Evolutionary conservation across 495 filamentous ascomycete species (phyloP).

Genomic region (Viridothelium virens): DNA sequence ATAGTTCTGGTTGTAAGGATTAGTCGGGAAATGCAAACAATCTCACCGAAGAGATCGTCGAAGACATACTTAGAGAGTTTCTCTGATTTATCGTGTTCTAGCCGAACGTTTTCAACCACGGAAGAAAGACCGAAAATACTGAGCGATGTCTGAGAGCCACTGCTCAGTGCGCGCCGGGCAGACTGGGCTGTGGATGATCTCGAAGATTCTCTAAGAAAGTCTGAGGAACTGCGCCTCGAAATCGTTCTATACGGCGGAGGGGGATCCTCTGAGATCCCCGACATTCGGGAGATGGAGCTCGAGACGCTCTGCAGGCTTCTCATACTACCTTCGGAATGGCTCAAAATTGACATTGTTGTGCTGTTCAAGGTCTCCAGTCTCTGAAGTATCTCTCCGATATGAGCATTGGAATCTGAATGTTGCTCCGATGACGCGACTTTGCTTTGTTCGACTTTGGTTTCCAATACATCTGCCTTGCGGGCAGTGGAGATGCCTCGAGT

Average conservation of each 20-base stretch:
- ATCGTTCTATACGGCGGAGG: not conserved
- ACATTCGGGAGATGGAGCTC: not conserved
- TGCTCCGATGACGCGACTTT: not conserved
- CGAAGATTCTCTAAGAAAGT: not conserved
- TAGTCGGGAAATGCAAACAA: not conserved
- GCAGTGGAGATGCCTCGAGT: not conserved
- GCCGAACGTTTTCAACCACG: not conserved
- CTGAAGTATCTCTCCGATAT: not conserved
- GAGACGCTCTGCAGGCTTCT: slow-evolving; percentile 1
- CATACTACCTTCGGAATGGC: not conserved
- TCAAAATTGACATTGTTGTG: not conserved
- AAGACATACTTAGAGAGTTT: not conserved
- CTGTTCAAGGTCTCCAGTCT: not conserved
- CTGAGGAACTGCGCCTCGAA: not conserved
- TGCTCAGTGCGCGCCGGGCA: not conserved
- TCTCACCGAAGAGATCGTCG: not conserved
- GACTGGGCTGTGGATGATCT: not conserved
- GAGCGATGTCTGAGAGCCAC: not conserved
- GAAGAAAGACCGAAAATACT: not conserved
- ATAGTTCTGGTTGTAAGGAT: not conserved
- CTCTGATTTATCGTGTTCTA: not conserved
- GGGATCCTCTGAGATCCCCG: not conserved
- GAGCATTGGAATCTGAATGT: not conserved
- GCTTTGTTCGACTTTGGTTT: not conserved
- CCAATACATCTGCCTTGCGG: not conserved